Evolutionary conservation across 1,284 basidiomycete species (phyloP).

Genomic region (Apiotrichum domesticum): DNA sequence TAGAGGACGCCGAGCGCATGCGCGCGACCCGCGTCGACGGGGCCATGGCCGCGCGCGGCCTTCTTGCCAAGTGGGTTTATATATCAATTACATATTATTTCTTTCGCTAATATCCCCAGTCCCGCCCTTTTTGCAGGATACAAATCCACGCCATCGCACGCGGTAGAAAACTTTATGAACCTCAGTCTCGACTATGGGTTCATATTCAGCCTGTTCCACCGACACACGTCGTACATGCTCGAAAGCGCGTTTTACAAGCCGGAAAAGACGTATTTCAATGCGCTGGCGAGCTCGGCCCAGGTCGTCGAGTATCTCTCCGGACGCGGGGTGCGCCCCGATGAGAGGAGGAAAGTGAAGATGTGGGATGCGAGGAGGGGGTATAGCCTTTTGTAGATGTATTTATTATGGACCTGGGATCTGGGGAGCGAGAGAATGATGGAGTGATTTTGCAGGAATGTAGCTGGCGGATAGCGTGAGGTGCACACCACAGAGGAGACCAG

Average conservation of each 20-base stretch:
- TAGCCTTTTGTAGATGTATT: not conserved
- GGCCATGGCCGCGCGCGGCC: slow-evolving; percentile 57
- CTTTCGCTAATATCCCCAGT: slow-evolving; percentile 3
- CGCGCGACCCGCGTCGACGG: slow-evolving; percentile 52
- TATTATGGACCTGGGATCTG: too few relatives aligned
- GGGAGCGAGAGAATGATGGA: too few relatives aligned
- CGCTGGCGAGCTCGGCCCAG: slow-evolving; percentile 48
- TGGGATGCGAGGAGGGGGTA: slow-evolving; percentile 34
- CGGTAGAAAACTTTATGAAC: slow-evolving; percentile 51
- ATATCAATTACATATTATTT: not conserved
- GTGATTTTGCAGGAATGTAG: too few relatives aligned
- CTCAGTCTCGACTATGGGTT: slow-evolving; percentile 51
- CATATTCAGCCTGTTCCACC: slow-evolving; percentile 51
- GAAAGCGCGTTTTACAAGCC: slow-evolving; percentile 49
- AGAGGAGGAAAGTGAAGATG: slow-evolving; percentile 13
- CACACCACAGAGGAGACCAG: too few relatives aligned
- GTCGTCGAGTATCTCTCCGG: slow-evolving; percentile 51
- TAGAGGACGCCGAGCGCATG: slow-evolving; percentile 49
- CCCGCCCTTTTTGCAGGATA: slow-evolving; percentile 55
- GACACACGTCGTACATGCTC: slow-evolving; percentile 56
- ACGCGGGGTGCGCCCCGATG: slow-evolving; percentile 37
- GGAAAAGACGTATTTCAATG: slow-evolving; percentile 54
- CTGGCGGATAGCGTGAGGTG: too few relatives aligned
- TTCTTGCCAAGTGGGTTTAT: slow-evolving; percentile 56
- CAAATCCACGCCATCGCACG: slow-evolving; percentile 50